These are phyloP conservation scores for Cordyceps pruinosa DNA, from an alignment of 2,329 filamentous ascomycete genomes.

Conservation along the genomic window DNA sequence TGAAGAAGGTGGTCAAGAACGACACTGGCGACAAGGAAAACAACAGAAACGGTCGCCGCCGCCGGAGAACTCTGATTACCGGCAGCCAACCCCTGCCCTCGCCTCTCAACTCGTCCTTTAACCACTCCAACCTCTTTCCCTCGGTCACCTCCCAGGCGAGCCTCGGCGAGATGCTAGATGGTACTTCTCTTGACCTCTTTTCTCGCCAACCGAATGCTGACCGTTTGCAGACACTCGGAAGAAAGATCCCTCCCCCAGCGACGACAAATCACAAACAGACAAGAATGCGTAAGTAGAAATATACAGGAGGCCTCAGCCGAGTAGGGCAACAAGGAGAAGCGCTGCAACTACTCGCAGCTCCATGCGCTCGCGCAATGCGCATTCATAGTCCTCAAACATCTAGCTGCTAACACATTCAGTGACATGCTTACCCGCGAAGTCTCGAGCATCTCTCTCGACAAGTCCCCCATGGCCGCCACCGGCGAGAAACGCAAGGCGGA, in stretches of 20 bases:
- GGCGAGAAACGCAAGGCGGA: constrained; percentile 59
- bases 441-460: constrained; percentile 89
- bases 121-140: constrained; percentile 64
- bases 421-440: constrained; percentile 89
- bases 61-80: constrained; percentile 89
- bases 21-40: constrained; percentile 72
- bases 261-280: constrained; percentile 76
- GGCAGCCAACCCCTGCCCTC: constrained; percentile 94
- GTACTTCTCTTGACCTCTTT: constrained; percentile 47
- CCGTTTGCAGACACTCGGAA: constrained; percentile 26
- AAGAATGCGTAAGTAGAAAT: constrained; percentile 74
- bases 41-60: constrained; percentile 82
- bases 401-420: constrained; percentile 36
- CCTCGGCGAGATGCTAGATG: constrained; percentile 76
- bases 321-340: no score
- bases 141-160: constrained; percentile 62
- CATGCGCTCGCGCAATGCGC: no score
- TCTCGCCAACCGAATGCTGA: not conserved
- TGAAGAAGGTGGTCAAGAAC: constrained; percentile 89
- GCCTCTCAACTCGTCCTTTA: constrained; percentile 88
- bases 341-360: no score
- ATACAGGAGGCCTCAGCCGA: no score
- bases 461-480: constrained; percentile 46
- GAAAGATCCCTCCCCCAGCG: constrained; percentile 42
- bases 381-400: not conserved